phyloP scores from a whole-genome alignment of 352 stramenopile species.

The Bremia lactucae region DNA sequence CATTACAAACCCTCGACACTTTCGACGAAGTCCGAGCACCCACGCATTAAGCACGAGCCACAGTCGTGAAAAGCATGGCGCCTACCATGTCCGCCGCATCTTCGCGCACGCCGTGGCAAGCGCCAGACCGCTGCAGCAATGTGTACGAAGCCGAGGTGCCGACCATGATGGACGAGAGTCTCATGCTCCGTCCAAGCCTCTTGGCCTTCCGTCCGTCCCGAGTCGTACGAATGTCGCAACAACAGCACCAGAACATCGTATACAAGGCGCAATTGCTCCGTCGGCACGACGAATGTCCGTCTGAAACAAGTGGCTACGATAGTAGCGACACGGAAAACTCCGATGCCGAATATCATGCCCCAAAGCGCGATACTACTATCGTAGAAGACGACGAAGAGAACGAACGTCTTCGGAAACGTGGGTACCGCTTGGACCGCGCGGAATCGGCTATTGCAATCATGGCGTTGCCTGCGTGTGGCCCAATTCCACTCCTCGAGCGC shows the following conservation, averaged over 20 bases:
- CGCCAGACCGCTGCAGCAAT: conserved; percentile 8
- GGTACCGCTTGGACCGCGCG: conserved; percentile 14
- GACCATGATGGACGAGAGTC: conserved; percentile 29
- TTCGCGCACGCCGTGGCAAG: conserved; percentile 21
- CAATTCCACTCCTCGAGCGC: conserved; percentile 35
- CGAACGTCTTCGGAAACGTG: conserved; percentile 2
- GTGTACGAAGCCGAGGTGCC: conserved; percentile 22
- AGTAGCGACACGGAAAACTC: conserved; percentile 17
- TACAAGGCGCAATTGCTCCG: conserved; percentile 33
- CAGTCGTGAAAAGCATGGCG: conserved; percentile 19
- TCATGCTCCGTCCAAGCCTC: conserved; percentile 27
- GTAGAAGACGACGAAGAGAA: conserved; percentile 24
- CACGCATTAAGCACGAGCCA: conserved; percentile 1
- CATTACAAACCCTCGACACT: conserved; percentile 17
- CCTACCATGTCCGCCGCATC: conserved; percentile 15
- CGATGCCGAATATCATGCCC: too few species aligned
- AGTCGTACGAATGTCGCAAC: conserved; percentile 34
- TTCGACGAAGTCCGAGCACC: conserved; percentile 6
- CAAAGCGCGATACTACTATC: conserved; percentile 1
- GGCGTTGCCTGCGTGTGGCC: conserved; percentile 25
- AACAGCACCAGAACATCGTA: conserved; percentile 32
- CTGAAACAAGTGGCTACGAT: conserved; percentile 25
- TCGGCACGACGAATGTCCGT: conserved; percentile 3
- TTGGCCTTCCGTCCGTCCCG: conserved; percentile 39
- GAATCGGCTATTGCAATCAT: conserved; percentile 21